A percentile compares a stretch with the other conserved stretches of the same genome.
phyloP scores from a whole-genome alignment of 768 basidiomycete species.

The Piloderma croceum region DNA sequence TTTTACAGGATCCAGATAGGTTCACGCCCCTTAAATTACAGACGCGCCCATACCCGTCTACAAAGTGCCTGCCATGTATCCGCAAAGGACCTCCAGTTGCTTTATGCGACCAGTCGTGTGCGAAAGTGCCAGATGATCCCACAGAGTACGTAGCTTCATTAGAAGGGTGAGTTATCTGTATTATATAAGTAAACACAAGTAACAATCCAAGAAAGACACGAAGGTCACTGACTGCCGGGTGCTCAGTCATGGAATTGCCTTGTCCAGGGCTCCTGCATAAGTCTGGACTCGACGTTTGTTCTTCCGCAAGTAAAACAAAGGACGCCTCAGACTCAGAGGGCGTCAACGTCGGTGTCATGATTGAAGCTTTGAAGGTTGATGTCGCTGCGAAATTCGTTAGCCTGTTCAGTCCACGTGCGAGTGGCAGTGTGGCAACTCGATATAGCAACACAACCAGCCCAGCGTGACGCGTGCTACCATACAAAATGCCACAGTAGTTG shows the following conservation, averaged over 20 bases:
- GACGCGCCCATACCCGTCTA: slow-evolving; percentile 76
- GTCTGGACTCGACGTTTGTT: slow-evolving; percentile 4
- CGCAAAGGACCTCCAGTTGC: slow-evolving; percentile 53
- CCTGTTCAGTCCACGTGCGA: too few relatives aligned
- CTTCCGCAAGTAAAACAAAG: slow-evolving; percentile 41
- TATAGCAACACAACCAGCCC: too few relatives aligned
- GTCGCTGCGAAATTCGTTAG: too few relatives aligned
- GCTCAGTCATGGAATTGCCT: not conserved
- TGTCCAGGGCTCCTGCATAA: slow-evolving; percentile 5
- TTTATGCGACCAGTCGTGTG: slow-evolving; percentile 65
- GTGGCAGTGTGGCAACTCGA: too few relatives aligned
- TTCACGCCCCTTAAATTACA: slow-evolving; percentile 83
- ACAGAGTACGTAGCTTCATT: slow-evolving; percentile 36
- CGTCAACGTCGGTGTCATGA: slow-evolving; percentile 2
- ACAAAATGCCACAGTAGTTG: too few relatives aligned
- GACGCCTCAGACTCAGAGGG: slow-evolving; percentile 37
- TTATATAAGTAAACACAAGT: not conserved
- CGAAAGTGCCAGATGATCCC: slow-evolving; percentile 48
- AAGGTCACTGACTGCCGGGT: slow-evolving; percentile 1
- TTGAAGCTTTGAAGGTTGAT: too few relatives aligned
- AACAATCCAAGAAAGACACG: not conserved
- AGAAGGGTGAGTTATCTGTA: slow-evolving; percentile 45
- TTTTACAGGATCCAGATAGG: slow-evolving; percentile 76
- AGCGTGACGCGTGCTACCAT: too few relatives aligned
- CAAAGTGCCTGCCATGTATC: slow-evolving; percentile 71